Conservation (phyloP, 2,329 filamentous ascomycete species). For the Mariannaea sp. region DNA sequence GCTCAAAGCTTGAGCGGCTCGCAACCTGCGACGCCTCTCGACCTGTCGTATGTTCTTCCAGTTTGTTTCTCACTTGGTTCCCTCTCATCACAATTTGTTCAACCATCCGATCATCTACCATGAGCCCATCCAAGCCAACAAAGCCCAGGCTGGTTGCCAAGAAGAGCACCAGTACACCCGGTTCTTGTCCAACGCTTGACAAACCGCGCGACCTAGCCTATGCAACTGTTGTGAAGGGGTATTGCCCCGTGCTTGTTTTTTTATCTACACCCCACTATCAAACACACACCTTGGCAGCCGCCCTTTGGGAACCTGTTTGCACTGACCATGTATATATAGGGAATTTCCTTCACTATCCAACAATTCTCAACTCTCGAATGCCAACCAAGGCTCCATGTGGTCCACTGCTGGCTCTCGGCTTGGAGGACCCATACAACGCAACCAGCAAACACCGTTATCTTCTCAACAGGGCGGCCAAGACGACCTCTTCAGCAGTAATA, state of each 20-base stretch:
- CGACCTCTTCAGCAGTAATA: constrained; percentile 50
- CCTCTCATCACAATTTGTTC: background rate
- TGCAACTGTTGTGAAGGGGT: constrained; percentile 42
- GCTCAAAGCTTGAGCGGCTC: constrained; percentile 68
- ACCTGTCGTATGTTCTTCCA: constrained; percentile 63
- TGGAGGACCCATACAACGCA: constrained; percentile 55
- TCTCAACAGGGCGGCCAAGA: constrained; percentile 58
- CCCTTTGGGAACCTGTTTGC: background rate
- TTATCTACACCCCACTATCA: background rate
- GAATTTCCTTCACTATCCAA: constrained; percentile 71
- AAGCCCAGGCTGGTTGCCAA: constrained; percentile 20
- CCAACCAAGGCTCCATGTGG: constrained; percentile 60
- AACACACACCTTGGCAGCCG: background rate
- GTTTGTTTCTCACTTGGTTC: background rate
- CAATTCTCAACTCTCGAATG: constrained; percentile 58
- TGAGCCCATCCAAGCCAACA: constrained; percentile 16
- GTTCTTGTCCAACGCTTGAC: constrained; percentile 5
- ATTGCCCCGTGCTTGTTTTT: constrained; percentile 19
- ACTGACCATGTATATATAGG: constrained; percentile 45
- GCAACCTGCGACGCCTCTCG: constrained; percentile 64
- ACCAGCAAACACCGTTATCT: constrained; percentile 54
- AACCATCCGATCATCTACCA: background rate
- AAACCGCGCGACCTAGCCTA: constrained; percentile 29
- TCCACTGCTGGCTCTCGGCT: constrained; percentile 55
- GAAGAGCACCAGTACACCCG: constrained; percentile 18